phyloP scores from a whole-genome alignment of 2,329 filamentous ascomycete species.

The Fusarium xyrophilum region DNA sequence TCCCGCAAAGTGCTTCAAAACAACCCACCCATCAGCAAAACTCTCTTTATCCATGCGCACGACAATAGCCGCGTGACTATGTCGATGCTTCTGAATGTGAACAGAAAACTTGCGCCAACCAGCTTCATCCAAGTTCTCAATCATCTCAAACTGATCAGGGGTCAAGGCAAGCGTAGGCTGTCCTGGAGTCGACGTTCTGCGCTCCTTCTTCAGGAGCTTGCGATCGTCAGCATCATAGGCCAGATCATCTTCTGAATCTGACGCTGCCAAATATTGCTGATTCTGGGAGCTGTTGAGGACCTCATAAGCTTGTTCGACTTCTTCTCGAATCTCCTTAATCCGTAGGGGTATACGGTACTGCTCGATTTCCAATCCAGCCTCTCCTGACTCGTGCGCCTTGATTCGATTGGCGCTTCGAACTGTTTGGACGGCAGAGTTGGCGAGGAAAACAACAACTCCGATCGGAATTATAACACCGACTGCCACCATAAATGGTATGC shows the following conservation, averaged over 20 bases:
- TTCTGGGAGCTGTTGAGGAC: constrained; percentile 71
- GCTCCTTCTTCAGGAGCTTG: constrained; percentile 51
- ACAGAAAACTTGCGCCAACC: constrained; percentile 72
- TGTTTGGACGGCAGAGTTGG: constrained; percentile 80
- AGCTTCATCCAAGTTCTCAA: constrained; percentile 73
- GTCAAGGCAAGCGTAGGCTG: constrained; percentile 80
- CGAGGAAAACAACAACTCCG: constrained; percentile 72
- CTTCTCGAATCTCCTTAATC: constrained; percentile 75
- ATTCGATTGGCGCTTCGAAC: constrained; percentile 78
- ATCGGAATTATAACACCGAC: constrained; percentile 77
- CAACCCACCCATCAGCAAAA: constrained; percentile 78
- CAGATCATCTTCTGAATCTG: constrained; percentile 54
- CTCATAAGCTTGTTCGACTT: constrained; percentile 80
- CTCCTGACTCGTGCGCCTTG: constrained; percentile 74
- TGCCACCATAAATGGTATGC: constrained; percentile 68
- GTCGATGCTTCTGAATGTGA: constrained; percentile 77
- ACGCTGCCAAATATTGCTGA: constrained; percentile 72
- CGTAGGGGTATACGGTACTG: constrained; percentile 79
- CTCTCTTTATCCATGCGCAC: constrained; percentile 71
- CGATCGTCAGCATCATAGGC: constrained; percentile 48
- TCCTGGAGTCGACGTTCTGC: constrained; percentile 52
- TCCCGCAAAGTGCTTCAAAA: constrained; percentile 81
- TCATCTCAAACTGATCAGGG: constrained; percentile 83
- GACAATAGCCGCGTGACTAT: constrained; percentile 91
- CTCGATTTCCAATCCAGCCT: constrained; percentile 70